These are phyloP conservation scores for Pseudopithomyces maydicus DNA, from an alignment of 2,329 filamentous ascomycete genomes.

Conservation along the genomic window DNA sequence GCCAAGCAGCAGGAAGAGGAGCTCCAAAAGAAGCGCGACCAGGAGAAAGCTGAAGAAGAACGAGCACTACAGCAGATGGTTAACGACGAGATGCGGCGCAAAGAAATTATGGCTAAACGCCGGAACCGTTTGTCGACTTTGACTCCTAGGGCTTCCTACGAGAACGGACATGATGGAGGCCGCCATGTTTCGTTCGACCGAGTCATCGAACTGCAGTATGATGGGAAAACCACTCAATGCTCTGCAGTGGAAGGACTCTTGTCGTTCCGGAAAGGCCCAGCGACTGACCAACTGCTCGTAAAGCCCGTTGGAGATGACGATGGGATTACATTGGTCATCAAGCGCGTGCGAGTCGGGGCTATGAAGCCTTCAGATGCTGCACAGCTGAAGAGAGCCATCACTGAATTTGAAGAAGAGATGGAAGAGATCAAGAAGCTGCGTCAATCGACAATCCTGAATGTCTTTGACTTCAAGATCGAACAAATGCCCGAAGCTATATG, in stretches of 20 bases:
- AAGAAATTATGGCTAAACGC: slow-evolving; percentile 63
- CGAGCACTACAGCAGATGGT: slow-evolving; percentile 72
- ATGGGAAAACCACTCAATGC: slow-evolving; percentile 67
- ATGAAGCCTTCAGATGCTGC: slow-evolving; percentile 67
- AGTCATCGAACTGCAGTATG: slow-evolving; percentile 66
- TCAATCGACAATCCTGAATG: slow-evolving; percentile 76
- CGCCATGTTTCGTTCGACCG: slow-evolving; percentile 68
- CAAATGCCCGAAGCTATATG: slow-evolving; percentile 59
- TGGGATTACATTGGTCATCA: slow-evolving; percentile 67
- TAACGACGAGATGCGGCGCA: slow-evolving; percentile 72
- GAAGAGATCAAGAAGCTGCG: slow-evolving; percentile 75
- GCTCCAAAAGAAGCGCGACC: slow-evolving; percentile 46
- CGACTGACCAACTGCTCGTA: slow-evolving; percentile 74
- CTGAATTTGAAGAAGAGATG: slow-evolving; percentile 75
- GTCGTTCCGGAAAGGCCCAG: slow-evolving; percentile 66
- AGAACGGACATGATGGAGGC: slow-evolving; percentile 23
- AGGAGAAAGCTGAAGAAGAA: slow-evolving; percentile 69
- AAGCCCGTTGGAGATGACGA: slow-evolving; percentile 65
- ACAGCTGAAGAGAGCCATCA: slow-evolving; percentile 75
- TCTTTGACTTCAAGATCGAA: slow-evolving; percentile 81
- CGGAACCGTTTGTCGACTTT: slow-evolving; percentile 53
- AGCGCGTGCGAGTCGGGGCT: slow-evolving; percentile 34
- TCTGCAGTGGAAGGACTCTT: slow-evolving; percentile 70
- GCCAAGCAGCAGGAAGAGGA: slow-evolving; percentile 54
- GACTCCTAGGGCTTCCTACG: slow-evolving; percentile 44